These are phyloP conservation scores for Neurospora sp. DNA, from an alignment of 495 filamentous ascomycete species.

Conservation along the genomic window DNA sequence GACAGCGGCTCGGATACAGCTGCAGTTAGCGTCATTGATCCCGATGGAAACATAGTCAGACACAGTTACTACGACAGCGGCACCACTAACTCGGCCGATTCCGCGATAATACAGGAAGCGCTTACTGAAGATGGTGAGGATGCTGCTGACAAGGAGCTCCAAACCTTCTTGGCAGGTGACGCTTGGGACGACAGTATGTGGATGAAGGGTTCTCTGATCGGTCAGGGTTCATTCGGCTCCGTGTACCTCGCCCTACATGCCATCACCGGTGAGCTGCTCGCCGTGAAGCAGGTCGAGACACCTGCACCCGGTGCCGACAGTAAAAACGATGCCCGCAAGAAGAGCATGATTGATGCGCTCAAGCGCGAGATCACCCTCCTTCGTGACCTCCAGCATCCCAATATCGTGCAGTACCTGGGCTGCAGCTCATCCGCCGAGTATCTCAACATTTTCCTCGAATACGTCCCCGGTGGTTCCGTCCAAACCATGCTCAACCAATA, in stretches of 20 bases:
- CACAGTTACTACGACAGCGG: slow-evolving; percentile 82
- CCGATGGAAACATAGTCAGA: slow-evolving; percentile 53
- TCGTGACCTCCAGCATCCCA: slow-evolving; percentile 87
- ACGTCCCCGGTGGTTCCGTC: slow-evolving; percentile 94
- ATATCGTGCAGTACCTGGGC: slow-evolving; percentile 97
- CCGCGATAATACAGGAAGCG: slow-evolving; percentile 44
- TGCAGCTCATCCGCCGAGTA: slow-evolving; percentile 83
- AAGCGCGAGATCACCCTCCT: slow-evolving; percentile 94
- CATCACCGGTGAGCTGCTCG: slow-evolving; percentile 93
- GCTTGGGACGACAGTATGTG: slow-evolving; percentile 93
- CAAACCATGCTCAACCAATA: slow-evolving; percentile 98
- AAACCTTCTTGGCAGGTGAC: slow-evolving; percentile 78
- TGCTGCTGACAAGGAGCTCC: slow-evolving; percentile 62
- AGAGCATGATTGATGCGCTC: slow-evolving; percentile 92
- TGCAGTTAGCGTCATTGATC: slow-evolving; percentile 59
- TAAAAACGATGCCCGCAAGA: slow-evolving; percentile 80
- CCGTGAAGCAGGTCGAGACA: slow-evolving; percentile 96
- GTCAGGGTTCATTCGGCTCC: slow-evolving; percentile 92
- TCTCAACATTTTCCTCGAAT: slow-evolving; percentile 99
- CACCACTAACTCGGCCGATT: slow-evolving; percentile 54
- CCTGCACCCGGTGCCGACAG: slow-evolving; percentile 70
- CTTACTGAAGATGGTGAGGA: slow-evolving; percentile 86
- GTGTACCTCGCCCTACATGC: slow-evolving; percentile 96
- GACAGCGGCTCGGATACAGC: slow-evolving; percentile 66
- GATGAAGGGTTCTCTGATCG: slow-evolving; percentile 98